A percentile compares a stretch with the other conserved stretches of the same genome.
These are phyloP conservation scores for Aspergillus brunneoviolaceus DNA, from an alignment of 2,329 filamentous ascomycete genomes.

Conservation along the genomic window DNA sequence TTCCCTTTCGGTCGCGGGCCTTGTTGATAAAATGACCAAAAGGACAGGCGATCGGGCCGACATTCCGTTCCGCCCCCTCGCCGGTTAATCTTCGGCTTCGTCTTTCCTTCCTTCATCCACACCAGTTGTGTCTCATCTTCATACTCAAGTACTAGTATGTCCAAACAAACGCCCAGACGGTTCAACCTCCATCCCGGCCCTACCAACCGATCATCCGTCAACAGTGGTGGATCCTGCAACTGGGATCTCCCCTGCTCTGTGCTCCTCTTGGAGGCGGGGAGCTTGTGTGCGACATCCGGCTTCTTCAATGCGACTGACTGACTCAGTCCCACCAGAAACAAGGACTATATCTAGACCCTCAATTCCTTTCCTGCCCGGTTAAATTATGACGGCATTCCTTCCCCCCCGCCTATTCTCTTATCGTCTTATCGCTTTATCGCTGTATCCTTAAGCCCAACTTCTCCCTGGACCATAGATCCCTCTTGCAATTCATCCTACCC, in stretches of 20 bases:
- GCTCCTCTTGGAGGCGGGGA: not conserved
- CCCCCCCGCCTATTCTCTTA: not conserved
- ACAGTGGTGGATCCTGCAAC: not conserved
- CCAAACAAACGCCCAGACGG: no score
- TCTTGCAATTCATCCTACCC: not conserved
- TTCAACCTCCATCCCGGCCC: not conserved
- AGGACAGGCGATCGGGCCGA: slow-evolving; percentile 18
- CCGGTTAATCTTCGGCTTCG: slow-evolving; percentile 31
- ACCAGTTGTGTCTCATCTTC: no score
- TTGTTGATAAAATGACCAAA: no score
- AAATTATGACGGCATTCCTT: not conserved
- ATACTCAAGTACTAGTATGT: no score
- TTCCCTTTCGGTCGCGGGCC: not conserved
- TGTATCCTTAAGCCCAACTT: not conserved
- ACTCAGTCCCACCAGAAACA: not conserved
- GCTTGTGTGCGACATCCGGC: not conserved
- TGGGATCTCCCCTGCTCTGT: not conserved
- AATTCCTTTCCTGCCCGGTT: not conserved
- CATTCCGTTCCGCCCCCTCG: slow-evolving; percentile 15
- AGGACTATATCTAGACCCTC: slow-evolving; percentile 15
- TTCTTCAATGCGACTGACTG: no score
- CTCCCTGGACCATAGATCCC: not conserved
- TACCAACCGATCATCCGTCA: slow-evolving; percentile 2
- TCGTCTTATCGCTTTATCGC: not conserved
- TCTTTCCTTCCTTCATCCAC: not conserved